phyloP scores from a whole-genome alignment of 2,329 filamentous ascomycete species.

The Trichoderma sp. region DNA sequence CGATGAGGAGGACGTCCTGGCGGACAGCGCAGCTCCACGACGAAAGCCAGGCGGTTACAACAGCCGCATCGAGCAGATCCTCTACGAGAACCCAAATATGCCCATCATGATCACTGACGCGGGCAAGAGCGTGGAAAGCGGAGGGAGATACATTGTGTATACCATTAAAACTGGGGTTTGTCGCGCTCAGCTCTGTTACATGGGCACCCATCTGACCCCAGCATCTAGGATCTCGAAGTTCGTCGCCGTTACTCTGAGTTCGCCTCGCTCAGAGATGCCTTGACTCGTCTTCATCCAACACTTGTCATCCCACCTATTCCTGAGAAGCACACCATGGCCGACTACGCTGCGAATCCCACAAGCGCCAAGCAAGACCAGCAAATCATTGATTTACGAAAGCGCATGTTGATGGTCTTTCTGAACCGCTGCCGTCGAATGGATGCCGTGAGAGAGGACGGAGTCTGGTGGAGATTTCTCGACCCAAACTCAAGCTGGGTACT shows the following conservation, averaged over 20 bases:
- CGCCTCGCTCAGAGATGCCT: conserved; percentile 81
- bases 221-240: conserved; percentile 82
- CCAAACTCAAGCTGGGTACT: conserved; percentile 97
- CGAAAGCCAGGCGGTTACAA: conserved; percentile 86
- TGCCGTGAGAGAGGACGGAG: conserved; percentile 85
- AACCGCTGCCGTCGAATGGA: conserved; percentile 94
- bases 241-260: conserved; percentile 96
- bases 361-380: conserved; percentile 97
- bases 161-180: conserved; percentile 91
- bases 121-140: conserved; percentile 90
- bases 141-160: conserved; percentile 93
- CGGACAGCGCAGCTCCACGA: conserved; percentile 53
- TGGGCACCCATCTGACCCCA: conserved; percentile 12
- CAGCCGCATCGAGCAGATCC: conserved; percentile 94
- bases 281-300: conserved; percentile 90
- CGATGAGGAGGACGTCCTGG: conserved; percentile 51
- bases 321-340: conserved; percentile 98
- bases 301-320: conserved; percentile 95
- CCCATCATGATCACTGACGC: conserved; percentile 92
- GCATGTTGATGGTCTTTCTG: conserved; percentile 93
- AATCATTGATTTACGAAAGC: conserved; percentile 94
- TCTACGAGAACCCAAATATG: conserved; percentile 90
- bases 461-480: conserved; percentile 97
- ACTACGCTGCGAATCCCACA: conserved; percentile 96
- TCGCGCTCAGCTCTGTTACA: neutral